phyloP scores from a whole-genome alignment of 2,329 filamentous ascomycete species.

The Penicillium sp. region DNA sequence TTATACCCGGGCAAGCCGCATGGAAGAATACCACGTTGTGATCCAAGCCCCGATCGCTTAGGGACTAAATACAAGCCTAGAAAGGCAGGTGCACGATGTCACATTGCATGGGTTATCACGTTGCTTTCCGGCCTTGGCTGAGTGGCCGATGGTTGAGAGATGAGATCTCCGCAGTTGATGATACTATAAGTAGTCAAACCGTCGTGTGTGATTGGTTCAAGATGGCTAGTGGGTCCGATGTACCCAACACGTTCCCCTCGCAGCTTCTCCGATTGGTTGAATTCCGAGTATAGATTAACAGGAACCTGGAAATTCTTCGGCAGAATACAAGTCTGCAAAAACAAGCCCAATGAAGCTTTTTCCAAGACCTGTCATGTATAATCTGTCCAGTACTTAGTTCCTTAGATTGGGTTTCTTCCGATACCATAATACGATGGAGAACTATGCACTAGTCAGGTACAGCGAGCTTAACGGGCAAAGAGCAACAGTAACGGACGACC shows the following conservation, averaged over 20 bases:
- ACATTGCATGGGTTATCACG: conserved; percentile 8
- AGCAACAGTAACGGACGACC: no score
- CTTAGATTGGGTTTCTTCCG: no score
- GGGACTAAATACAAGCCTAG: not conserved
- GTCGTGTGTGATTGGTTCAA: not conserved
- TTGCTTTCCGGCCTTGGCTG: conserved; percentile 10
- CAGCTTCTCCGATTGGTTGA: conserved; percentile 24
- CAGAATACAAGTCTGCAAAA: no score
- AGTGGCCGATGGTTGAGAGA: conserved; percentile 14
- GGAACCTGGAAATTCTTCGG: no score
- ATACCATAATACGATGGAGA: no score
- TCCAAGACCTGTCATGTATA: no score
- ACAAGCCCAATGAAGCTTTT: no score
- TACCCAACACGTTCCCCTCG: conserved; percentile 13
- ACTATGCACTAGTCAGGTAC: no score
- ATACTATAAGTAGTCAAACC: not conserved
- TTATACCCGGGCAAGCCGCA: conserved; percentile 12
- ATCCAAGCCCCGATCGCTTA: conserved; percentile 4
- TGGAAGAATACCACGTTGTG: not conserved
- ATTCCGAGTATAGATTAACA: no score
- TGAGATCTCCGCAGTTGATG: conserved; percentile 4
- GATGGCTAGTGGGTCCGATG: not conserved
- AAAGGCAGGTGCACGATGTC: not conserved
- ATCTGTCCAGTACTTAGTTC: no score
- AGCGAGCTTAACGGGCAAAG: no score